These are phyloP conservation scores for Starmerella apicola DNA, from an alignment of 805 yeast species.

Conservation along the genomic window DNA sequence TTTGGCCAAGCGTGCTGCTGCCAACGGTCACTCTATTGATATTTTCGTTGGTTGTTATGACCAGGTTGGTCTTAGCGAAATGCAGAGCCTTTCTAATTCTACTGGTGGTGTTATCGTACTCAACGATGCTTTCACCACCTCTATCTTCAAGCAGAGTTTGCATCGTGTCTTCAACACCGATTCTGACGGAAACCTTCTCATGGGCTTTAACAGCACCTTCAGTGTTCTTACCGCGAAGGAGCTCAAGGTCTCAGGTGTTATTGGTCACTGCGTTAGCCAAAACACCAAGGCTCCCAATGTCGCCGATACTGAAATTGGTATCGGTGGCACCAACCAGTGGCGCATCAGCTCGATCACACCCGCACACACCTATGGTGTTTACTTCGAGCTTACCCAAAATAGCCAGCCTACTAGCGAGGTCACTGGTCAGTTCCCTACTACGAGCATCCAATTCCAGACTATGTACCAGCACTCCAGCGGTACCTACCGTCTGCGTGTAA, in stretches of 20 bases:
- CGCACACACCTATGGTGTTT: conserved; percentile 74
- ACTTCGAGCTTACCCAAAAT: conserved; percentile 56
- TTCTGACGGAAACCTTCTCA: conserved; percentile 68
- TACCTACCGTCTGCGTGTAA: conserved; percentile 74
- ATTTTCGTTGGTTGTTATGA: conserved; percentile 92
- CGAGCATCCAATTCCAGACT: conserved; percentile 67
- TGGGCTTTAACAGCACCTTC: conserved; percentile 82
- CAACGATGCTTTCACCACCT: conserved; percentile 87
- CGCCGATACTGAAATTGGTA: conserved; percentile 85
- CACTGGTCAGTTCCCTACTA: conserved; percentile 18
- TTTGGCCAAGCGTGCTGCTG: conserved; percentile 58
- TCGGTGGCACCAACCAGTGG: conserved; percentile 88
- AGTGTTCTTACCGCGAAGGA: conserved; percentile 81
- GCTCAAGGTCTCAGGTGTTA: conserved; percentile 79
- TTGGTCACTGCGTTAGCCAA: conserved; percentile 81
- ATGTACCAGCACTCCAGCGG: conserved; percentile 95
- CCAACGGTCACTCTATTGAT: conserved; percentile 70
- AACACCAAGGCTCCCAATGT: conserved; percentile 49
- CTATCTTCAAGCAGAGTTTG: conserved; percentile 86
- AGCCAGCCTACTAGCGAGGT: conserved; percentile 24
- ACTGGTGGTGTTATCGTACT: conserved; percentile 86
- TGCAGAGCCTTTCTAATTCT: conserved; percentile 70
- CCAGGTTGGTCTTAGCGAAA: conserved; percentile 89
- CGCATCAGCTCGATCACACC: conserved; percentile 76
- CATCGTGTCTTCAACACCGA: conserved; percentile 79